Conservation (phyloP, 768 basidiomycete species). For the Trametes gibbosa region DNA sequence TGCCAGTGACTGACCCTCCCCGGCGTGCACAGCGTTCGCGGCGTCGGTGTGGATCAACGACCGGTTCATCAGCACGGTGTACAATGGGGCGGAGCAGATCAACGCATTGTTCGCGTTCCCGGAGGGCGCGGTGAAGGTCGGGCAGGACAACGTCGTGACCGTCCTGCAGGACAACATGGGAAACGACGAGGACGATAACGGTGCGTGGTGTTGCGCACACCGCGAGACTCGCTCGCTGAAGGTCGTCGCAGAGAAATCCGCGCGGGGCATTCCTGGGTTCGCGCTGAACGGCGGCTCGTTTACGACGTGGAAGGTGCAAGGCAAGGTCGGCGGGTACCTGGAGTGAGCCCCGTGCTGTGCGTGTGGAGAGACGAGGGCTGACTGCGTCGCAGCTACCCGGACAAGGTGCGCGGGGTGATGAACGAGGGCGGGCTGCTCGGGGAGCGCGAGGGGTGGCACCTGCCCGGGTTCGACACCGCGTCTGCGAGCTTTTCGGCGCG, state of each 20-base stretch:
- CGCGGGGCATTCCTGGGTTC: conserved; percentile 79
- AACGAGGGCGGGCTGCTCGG: conserved; percentile 46
- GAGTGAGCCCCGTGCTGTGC: conserved; percentile 25
- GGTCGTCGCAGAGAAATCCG: conserved; percentile 51
- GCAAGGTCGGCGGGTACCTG: conserved; percentile 43
- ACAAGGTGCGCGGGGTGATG: conserved; percentile 51
- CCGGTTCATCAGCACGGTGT: conserved; percentile 67
- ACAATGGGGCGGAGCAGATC: conserved; percentile 58
- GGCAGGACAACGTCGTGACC: conserved; percentile 72
- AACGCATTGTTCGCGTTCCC: conserved; percentile 69
- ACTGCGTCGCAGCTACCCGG: conserved; percentile 72
- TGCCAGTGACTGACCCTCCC: not conserved
- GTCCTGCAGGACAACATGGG: conserved; percentile 49
- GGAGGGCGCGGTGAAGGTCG: conserved; percentile 44
- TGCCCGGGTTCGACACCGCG: conserved; percentile 58
- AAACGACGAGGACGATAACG: conserved; percentile 50
- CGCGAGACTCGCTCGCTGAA: conserved; percentile 20
- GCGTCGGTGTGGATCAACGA: conserved; percentile 81
- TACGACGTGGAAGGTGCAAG: conserved; percentile 43
- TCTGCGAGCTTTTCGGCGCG: conserved; percentile 49
- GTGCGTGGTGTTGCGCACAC: not conserved
- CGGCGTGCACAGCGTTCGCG: conserved; percentile 56
- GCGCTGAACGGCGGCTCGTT: conserved; percentile 55
- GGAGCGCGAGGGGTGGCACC: conserved; percentile 47
- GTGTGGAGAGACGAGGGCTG: too few relatives aligned